Conservation (phyloP, 345 rosid genomes). For the Euphorbia peplus region DNA sequence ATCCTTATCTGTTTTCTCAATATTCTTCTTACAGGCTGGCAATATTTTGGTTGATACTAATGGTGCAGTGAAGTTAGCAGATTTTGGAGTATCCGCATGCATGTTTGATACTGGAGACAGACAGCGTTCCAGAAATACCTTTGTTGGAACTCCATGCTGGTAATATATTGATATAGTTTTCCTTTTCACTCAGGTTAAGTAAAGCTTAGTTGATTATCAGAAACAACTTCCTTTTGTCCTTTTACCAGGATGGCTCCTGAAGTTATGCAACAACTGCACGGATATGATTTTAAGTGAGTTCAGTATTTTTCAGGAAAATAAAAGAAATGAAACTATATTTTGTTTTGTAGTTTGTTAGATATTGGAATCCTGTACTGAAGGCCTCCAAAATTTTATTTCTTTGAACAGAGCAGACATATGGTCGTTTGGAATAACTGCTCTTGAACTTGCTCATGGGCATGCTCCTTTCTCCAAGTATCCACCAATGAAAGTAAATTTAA, state of each 20-base stretch:
- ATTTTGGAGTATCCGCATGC: slow-evolving; percentile 97
- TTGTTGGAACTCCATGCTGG: slow-evolving; percentile 99
- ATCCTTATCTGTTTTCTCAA: slow-evolving; percentile 20
- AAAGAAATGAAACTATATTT: background rate
- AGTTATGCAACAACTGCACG: slow-evolving; percentile 99
- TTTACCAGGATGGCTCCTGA: slow-evolving; percentile 98
- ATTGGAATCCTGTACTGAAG: slow-evolving; percentile 12
- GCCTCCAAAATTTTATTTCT: slow-evolving; percentile 24
- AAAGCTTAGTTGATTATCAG: background rate
- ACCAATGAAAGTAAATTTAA: slow-evolving; percentile 80
- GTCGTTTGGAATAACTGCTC: slow-evolving; percentile 99
- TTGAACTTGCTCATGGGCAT: slow-evolving; percentile 98
- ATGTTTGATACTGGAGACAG: slow-evolving; percentile 98
- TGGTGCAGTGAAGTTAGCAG: slow-evolving; percentile 90
- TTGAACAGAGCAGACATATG: slow-evolving; percentile 90
- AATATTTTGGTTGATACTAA: slow-evolving; percentile 75
- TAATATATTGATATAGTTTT: slow-evolving; percentile 24
- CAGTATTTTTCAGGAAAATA: background rate
- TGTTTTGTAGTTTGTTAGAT: background rate
- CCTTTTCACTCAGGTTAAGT: background rate
- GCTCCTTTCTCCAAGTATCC: slow-evolving; percentile 99
- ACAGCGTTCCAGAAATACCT: slow-evolving; percentile 94
- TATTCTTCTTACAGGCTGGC: slow-evolving; percentile 65
- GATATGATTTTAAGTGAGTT: slow-evolving; percentile 98
- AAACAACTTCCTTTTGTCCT: slow-evolving; percentile 3